Evolutionary conservation across 2,329 filamentous ascomycete genomes (phyloP).

Genomic region (Botrytis squamosa): DNA sequence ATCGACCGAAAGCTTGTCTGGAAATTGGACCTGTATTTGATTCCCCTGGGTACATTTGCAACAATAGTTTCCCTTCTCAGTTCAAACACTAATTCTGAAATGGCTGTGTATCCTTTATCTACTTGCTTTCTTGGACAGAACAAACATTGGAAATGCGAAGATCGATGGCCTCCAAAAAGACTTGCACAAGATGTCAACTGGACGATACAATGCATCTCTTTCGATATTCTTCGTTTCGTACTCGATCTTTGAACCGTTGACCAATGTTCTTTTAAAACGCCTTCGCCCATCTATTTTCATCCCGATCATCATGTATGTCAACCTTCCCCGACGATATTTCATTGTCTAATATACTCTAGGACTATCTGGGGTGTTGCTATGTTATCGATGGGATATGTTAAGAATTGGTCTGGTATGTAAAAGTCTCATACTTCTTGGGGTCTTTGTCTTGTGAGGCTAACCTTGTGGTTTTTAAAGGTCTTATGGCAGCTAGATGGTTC

Average conservation of each 20-base stretch:
- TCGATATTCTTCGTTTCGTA: slow-evolving; percentile 89
- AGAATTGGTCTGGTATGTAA: slow-evolving; percentile 32
- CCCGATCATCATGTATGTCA: slow-evolving; percentile 72
- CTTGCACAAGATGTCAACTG: slow-evolving; percentile 56
- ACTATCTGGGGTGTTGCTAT: slow-evolving; percentile 66
- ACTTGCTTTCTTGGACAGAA: slow-evolving; percentile 71
- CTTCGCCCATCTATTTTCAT: slow-evolving; percentile 76
- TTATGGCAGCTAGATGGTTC: slow-evolving; percentile 49
- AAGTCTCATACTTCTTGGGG: not conserved
- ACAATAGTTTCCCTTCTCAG: not conserved
- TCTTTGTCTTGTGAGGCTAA: not conserved
- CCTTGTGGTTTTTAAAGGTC: not conserved
- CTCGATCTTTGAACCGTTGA: slow-evolving; percentile 72
- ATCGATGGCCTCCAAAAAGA: slow-evolving; percentile 60
- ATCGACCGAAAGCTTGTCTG: slow-evolving; percentile 61
- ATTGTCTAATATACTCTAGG: slow-evolving; percentile 40
- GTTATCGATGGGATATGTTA: slow-evolving; percentile 48
- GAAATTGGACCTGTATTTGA: slow-evolving; percentile 60
- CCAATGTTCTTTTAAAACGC: slow-evolving; percentile 70
- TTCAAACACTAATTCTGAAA: not conserved
- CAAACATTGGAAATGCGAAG: slow-evolving; percentile 77
- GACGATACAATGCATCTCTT: slow-evolving; percentile 71
- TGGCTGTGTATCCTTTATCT: slow-evolving; percentile 71
- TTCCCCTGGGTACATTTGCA: slow-evolving; percentile 53
- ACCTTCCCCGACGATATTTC: not conserved